These are phyloP conservation scores for Fusarium torreyae DNA, from an alignment of 2,329 filamentous ascomycete genomes.

Conservation along the genomic window DNA sequence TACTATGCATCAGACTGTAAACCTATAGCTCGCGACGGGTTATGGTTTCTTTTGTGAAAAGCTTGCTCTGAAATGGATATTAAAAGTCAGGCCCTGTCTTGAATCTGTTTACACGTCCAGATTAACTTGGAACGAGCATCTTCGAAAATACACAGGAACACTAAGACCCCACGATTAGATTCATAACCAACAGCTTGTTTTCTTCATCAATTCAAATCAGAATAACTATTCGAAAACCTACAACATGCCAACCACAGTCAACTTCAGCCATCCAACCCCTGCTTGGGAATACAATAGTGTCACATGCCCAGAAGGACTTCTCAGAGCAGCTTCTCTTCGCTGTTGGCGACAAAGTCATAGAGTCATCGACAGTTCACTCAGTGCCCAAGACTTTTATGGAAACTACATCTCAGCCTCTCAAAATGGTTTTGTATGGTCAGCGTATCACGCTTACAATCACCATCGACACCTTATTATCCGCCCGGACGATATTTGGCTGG, in stretches of 20 bases:
- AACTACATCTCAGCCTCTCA: neutral
- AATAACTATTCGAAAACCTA: no score
- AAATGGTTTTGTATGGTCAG: neutral
- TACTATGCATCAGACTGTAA: no score
- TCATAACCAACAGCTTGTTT: no score
- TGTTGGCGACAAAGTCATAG: neutral
- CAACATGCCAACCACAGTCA: neutral
- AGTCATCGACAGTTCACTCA: neutral
- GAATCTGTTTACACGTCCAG: no score
- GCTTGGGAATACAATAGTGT: neutral
- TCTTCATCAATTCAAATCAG: no score
- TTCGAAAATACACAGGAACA: no score
- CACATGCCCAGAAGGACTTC: neutral
- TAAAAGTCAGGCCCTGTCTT: no score
- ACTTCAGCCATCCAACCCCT: neutral
- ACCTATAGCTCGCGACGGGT: no score
- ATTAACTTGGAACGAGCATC: no score
- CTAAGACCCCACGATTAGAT: no score
- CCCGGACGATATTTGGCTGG: conserved; percentile 3
- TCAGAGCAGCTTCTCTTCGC: neutral
- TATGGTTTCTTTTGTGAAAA: no score
- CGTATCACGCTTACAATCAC: neutral
- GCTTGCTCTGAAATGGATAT: no score
- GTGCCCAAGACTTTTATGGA: neutral
- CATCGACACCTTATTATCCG: neutral